A percentile compares a stretch with the other conserved stretches of the same genome.
phyloP scores from a whole-genome alignment of 768 basidiomycete species.

The Candolleomyces eurysporus region DNA sequence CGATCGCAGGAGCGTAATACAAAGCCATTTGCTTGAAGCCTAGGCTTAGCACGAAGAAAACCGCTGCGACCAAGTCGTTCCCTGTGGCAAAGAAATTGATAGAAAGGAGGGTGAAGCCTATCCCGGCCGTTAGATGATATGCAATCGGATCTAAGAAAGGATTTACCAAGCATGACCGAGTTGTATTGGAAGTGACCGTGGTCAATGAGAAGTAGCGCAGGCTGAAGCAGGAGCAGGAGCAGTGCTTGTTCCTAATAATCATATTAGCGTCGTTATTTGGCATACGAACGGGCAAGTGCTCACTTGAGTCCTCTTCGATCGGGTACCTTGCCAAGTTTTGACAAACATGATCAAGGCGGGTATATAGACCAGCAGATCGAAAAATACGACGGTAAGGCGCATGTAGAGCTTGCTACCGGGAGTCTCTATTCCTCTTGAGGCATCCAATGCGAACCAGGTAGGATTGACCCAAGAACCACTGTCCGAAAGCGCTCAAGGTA shows the following conservation, averaged over 20 bases:
- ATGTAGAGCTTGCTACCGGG: slow-evolving; percentile 70
- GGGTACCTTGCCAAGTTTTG: slow-evolving; percentile 59
- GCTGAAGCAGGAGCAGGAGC: slow-evolving; percentile 75
- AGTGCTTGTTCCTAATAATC: slow-evolving; percentile 59
- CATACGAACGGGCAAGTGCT: slow-evolving; percentile 11
- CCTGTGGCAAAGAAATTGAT: slow-evolving; percentile 68
- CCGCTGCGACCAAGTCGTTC: slow-evolving; percentile 71
- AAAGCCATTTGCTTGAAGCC: slow-evolving; percentile 96
- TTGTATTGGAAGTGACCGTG: slow-evolving; percentile 97
- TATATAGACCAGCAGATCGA: slow-evolving; percentile 73
- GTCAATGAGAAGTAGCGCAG: slow-evolving; percentile 81
- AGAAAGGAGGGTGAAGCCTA: slow-evolving; percentile 69
- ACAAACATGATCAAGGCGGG: slow-evolving; percentile 71
- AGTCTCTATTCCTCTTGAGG: slow-evolving; percentile 73
- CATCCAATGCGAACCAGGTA: slow-evolving; percentile 68
- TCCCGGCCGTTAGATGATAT: slow-evolving; percentile 1
- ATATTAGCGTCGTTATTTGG: slow-evolving; percentile 1
- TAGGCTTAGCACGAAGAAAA: slow-evolving; percentile 81
- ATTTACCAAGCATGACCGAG: slow-evolving; percentile 84
- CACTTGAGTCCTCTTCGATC: slow-evolving; percentile 81
- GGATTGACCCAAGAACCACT: slow-evolving; percentile 42
- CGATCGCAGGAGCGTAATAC: slow-evolving; percentile 92
- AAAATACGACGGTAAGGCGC: slow-evolving; percentile 68
- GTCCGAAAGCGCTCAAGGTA: background rate
- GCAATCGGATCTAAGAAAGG: background rate